A percentile compares a stretch with the other conserved stretches of the same genome.
These are phyloP conservation scores for Aphanomyces astaci DNA, from an alignment of 352 stramenopile species.

Conservation along the genomic window DNA sequence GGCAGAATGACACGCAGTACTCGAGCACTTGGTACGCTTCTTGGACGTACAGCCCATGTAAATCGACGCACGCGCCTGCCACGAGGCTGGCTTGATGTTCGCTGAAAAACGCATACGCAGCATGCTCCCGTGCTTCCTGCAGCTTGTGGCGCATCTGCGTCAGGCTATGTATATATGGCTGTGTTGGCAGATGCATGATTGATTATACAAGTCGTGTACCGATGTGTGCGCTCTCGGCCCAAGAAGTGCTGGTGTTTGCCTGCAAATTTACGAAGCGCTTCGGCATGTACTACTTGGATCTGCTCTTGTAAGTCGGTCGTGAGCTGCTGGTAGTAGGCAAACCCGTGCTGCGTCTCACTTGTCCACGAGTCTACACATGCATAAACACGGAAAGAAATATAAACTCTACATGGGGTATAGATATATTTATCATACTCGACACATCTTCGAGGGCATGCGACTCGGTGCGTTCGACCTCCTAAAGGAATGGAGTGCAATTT, in stretches of 20 bases:
- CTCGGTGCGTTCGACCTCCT: neutral
- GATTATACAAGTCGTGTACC: neutral
- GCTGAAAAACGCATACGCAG: constrained; percentile 11
- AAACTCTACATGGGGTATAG: neutral
- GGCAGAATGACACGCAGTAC: neutral
- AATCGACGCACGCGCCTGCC: neutral
- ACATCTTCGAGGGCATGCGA: neutral
- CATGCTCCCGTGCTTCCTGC: neutral
- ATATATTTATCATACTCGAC: neutral
- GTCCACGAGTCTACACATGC: neutral
- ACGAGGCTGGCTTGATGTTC: neutral
- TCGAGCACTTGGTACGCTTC: constrained; percentile 15
- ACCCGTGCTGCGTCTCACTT: neutral
- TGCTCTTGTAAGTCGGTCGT: constrained; percentile 2
- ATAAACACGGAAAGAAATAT: neutral
- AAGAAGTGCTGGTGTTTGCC: constrained; percentile 12
- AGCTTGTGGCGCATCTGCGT: neutral
- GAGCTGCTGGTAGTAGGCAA: constrained; percentile 5
- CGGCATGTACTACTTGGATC: neutral
- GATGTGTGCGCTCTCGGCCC: neutral
- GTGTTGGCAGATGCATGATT: neutral
- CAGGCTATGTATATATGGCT: constrained; percentile 11
- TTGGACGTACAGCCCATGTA: constrained; percentile 17
- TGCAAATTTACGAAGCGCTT: neutral
- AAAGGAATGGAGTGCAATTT: no score